These are phyloP conservation scores for Aureobasidium sp. DNA, from an alignment of 2,329 filamentous ascomycete species.

Conservation along the genomic window DNA sequence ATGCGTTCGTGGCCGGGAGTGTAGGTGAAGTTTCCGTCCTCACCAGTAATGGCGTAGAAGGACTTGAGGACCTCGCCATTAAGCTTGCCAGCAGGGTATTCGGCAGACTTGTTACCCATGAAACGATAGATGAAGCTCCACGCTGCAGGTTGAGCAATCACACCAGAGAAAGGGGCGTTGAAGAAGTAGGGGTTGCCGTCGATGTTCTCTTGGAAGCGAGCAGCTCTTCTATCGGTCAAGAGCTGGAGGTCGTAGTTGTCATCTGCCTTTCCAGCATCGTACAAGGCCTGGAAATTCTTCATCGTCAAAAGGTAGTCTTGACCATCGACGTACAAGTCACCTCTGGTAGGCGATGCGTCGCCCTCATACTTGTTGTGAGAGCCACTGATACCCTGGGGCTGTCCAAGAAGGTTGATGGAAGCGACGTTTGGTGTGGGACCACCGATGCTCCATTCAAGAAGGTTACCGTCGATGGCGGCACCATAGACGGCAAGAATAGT, in stretches of 20 bases:
- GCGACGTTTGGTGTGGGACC: constrained; percentile 16
- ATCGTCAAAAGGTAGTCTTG: constrained; percentile 21
- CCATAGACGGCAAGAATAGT: constrained; percentile 26
- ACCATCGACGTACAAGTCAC: constrained; percentile 25
- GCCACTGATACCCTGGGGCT: constrained; percentile 19
- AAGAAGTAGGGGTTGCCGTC: constrained; percentile 27
- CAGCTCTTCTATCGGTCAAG: constrained; percentile 20
- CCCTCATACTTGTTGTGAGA: constrained; percentile 29
- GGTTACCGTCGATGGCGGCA: constrained; percentile 25
- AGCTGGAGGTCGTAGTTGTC: constrained; percentile 26
- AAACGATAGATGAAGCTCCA: constrained; percentile 29
- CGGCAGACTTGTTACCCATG: constrained; percentile 32
- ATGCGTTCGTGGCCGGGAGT: constrained; percentile 31
- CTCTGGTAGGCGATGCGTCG: constrained; percentile 25
- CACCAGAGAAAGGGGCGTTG: constrained; percentile 20
- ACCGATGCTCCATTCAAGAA: constrained; percentile 22
- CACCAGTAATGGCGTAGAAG: constrained; percentile 31
- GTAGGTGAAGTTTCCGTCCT: constrained; percentile 25
- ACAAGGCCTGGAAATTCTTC: constrained; percentile 23
- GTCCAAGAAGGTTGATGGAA: constrained; percentile 16
- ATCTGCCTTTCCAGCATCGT: constrained; percentile 16
- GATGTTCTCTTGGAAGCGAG: constrained; percentile 24
- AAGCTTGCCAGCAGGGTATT: constrained; percentile 29
- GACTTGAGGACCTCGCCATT: constrained; percentile 30
- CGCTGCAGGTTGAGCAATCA: constrained; percentile 20